Percentiles rank a stretch among this genome's conserved stretches.
These are phyloP conservation scores for Durotheca rogersii DNA, from an alignment of 495 filamentous ascomycete species.

Conservation along the genomic window DNA sequence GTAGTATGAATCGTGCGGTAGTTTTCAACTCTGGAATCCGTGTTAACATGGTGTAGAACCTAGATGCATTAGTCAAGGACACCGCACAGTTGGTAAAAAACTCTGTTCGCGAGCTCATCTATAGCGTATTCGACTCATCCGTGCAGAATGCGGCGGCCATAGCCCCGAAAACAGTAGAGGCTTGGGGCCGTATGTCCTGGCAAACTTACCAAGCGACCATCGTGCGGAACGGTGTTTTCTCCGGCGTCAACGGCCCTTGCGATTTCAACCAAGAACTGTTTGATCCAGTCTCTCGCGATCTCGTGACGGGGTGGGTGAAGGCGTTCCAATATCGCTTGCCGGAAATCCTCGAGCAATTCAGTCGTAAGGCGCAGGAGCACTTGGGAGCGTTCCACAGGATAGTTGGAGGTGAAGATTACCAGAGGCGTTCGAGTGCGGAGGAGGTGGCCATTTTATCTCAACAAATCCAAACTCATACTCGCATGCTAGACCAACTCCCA, in stretches of 20 bases:
- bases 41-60: constrained; percentile 22
- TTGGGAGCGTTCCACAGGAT: constrained; percentile 43
- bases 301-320: constrained; percentile 59
- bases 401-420: constrained; percentile 30
- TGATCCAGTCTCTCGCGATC: constrained; percentile 54
- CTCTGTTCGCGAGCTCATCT: constrained; percentile 47
- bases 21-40: not conserved
- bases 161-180: constrained; percentile 51
- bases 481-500: constrained; percentile 40
- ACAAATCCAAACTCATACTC: constrained; percentile 49
- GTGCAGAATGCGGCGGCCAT: constrained; percentile 45
- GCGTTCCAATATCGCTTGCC: constrained; percentile 47
- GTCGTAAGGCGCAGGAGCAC: not conserved
- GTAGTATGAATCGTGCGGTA: constrained; percentile 6
- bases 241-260: constrained; percentile 36
- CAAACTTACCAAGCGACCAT: constrained; percentile 64
- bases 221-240: constrained; percentile 44
- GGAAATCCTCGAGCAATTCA: constrained; percentile 20
- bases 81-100: constrained; percentile 41
- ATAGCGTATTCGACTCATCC: constrained; percentile 42
- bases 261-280: constrained; percentile 55
- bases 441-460: constrained; percentile 31
- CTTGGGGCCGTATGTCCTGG: constrained; percentile 53
- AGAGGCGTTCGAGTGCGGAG: constrained; percentile 22
- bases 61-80: constrained; percentile 41